phyloP scores from a whole-genome alignment of 495 filamentous ascomycete species.

The Amniculicola lignicola region DNA sequence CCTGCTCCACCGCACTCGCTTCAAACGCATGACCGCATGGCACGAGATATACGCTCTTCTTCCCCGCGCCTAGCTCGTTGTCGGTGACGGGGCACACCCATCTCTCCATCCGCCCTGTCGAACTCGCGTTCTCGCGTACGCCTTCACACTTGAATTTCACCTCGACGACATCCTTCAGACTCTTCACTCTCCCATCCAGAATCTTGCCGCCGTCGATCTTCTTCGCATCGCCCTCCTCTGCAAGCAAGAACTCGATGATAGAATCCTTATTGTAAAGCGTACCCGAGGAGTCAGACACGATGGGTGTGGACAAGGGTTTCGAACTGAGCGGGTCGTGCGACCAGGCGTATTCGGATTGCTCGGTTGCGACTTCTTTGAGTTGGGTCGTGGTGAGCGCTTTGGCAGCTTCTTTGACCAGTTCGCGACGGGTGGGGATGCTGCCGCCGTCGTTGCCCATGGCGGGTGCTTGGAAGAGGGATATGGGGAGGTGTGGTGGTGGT shows the following conservation, averaged over 20 bases:
- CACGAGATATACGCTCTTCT: slow-evolving; percentile 83
- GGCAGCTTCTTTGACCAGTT: slow-evolving; percentile 88
- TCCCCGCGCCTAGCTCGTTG: slow-evolving; percentile 75
- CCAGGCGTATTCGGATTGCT: slow-evolving; percentile 83
- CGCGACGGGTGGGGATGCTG: slow-evolving; percentile 88
- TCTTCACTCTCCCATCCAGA: slow-evolving; percentile 68
- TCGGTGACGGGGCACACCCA: slow-evolving; percentile 87
- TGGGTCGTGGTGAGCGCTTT: slow-evolving; percentile 79
- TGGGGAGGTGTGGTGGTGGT: too few relatives aligned
- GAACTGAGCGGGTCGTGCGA: slow-evolving; percentile 80
- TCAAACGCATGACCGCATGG: slow-evolving; percentile 96
- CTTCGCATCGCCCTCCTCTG: slow-evolving; percentile 48
- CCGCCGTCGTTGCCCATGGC: slow-evolving; percentile 95
- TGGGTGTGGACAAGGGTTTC: slow-evolving; percentile 62
- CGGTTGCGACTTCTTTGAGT: slow-evolving; percentile 80
- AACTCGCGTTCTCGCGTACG: slow-evolving; percentile 38
- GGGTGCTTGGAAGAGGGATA: too few relatives aligned
- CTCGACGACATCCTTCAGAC: slow-evolving; percentile 83
- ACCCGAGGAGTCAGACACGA: slow-evolving; percentile 82
- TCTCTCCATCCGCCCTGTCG: slow-evolving; percentile 39
- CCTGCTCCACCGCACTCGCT: slow-evolving; percentile 76
- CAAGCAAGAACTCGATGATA: slow-evolving; percentile 73
- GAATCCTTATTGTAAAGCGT: slow-evolving; percentile 95
- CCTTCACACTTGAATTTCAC: slow-evolving; percentile 72
- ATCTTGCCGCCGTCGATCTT: slow-evolving; percentile 63